Evolutionary conservation across 495 filamentous ascomycete genomes (phyloP).

Genomic region (Parmelia sp.): DNA sequence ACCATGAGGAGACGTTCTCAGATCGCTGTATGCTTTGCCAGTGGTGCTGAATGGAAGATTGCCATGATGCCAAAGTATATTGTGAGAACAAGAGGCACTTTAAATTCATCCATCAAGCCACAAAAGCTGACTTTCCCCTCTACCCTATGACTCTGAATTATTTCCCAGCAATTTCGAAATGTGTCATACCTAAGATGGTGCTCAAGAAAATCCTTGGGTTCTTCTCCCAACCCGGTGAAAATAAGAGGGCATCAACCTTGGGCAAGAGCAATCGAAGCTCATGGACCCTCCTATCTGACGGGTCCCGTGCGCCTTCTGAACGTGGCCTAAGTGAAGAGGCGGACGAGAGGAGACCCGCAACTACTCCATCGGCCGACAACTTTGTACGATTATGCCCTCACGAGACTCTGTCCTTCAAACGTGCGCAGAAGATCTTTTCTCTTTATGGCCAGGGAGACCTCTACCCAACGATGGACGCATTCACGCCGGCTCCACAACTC

Average conservation of each 20-base stretch:
- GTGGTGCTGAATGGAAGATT: neutral
- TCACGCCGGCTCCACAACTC: neutral
- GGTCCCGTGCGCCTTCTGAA: neutral
- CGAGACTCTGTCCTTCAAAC: constrained; percentile 3
- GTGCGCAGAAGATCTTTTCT: neutral
- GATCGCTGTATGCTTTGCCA: neutral
- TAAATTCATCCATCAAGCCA: neutral
- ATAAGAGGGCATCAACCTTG: neutral
- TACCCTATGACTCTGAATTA: neutral
- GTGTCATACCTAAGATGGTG: neutral
- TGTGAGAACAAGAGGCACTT: neutral
- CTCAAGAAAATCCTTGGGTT: neutral
- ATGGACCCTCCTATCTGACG: neutral
- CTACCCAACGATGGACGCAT: neutral
- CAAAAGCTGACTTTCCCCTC: neutral
- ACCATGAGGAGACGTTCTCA: neutral
- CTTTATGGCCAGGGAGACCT: constrained; percentile 4
- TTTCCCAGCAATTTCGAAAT: neutral
- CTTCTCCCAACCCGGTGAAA: neutral
- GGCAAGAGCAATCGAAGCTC: constrained; percentile 4
- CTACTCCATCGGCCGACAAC: neutral
- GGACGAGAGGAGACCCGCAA: neutral
- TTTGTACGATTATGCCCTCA: constrained; percentile 1
- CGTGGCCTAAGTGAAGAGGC: neutral
- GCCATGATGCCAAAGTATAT: neutral